A percentile compares a stretch with the other conserved stretches of the same genome.
These are phyloP conservation scores for Closterium sp. DNA, from an alignment of 139 green algal genomes.

Conservation along the genomic window DNA sequence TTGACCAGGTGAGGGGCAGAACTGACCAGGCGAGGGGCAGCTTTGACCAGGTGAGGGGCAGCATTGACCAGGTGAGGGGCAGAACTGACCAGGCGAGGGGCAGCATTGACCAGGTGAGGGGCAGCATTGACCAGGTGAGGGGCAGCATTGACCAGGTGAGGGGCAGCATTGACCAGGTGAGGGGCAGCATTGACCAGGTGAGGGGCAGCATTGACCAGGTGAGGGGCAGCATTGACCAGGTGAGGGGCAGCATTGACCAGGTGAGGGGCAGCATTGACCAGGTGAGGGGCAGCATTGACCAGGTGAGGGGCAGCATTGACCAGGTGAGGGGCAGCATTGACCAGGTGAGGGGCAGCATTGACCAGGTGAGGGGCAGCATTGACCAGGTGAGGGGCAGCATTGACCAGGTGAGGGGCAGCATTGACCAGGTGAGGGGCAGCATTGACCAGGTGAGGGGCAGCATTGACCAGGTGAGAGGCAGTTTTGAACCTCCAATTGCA, in stretches of 20 bases:
- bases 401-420: constrained; percentile 44
- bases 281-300: constrained; percentile 61
- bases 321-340: background rate
- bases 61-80: background rate
- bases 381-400: background rate
- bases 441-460: background rate
- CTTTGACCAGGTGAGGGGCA: constrained; percentile 77
- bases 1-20: background rate
- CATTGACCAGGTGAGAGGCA: too few species aligned
- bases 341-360: constrained; percentile 53
- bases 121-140: background rate
- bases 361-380: constrained; percentile 73
- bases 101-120: constrained; percentile 78
- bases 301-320: constrained; percentile 67
- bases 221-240: constrained; percentile 70
- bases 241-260: constrained; percentile 54
- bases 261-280: background rate
- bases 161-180: constrained; percentile 76
- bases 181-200: constrained; percentile 21
- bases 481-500: too few species aligned
- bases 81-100: constrained; percentile 1
- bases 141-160: constrained; percentile 13
- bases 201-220: constrained; percentile 2
- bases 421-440: constrained; percentile 75
- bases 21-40: constrained; percentile 10